Evolutionary conservation across 1,139 yeast species (phyloP).

Genomic region (Candida labiduridarum): DNA sequence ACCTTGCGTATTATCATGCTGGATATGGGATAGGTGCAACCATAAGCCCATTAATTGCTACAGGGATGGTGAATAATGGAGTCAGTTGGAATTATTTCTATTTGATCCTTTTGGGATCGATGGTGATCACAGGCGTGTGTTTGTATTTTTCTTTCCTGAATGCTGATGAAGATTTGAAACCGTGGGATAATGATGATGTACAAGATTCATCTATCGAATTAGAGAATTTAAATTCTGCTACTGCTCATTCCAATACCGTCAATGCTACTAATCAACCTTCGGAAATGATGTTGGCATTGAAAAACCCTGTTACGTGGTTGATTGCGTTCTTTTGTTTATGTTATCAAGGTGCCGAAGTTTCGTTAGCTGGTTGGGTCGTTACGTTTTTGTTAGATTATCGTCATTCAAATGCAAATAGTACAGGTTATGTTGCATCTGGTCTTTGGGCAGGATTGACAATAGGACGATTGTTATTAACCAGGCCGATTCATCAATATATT

Average conservation of each 20-base stretch:
- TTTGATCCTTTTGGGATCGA: conserved; percentile 46
- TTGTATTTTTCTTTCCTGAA: conserved; percentile 42
- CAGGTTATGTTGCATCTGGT: conserved; percentile 71
- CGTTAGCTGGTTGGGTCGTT: conserved; percentile 73
- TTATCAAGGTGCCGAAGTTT: conserved; percentile 71
- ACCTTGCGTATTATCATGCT: conserved; percentile 59
- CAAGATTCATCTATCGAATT: conserved; percentile 10
- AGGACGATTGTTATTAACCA: conserved; percentile 56
- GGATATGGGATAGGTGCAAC: conserved; percentile 68
- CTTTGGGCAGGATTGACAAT: conserved; percentile 72
- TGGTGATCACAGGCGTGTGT: conserved; percentile 27
- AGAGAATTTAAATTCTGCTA: conserved; percentile 4
- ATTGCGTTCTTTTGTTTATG: conserved; percentile 55
- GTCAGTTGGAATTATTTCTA: conserved; percentile 58
- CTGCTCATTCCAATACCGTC: conserved; percentile 3
- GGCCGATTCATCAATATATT: conserved; percentile 38
- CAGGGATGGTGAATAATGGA: conserved; percentile 51
- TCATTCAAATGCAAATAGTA: conserved; percentile 42
- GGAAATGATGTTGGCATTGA: conserved; percentile 34
- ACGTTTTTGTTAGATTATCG: conserved; percentile 62
- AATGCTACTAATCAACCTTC: conserved; percentile 6
- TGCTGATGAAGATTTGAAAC: conserved; percentile 44
- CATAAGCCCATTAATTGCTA: conserved; percentile 59
- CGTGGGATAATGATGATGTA: conserved; percentile 31
- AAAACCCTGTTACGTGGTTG: conserved; percentile 53